Conservation (phyloP, 2,329 filamentous ascomycete genomes). For the Cordyceps javanica region DNA sequence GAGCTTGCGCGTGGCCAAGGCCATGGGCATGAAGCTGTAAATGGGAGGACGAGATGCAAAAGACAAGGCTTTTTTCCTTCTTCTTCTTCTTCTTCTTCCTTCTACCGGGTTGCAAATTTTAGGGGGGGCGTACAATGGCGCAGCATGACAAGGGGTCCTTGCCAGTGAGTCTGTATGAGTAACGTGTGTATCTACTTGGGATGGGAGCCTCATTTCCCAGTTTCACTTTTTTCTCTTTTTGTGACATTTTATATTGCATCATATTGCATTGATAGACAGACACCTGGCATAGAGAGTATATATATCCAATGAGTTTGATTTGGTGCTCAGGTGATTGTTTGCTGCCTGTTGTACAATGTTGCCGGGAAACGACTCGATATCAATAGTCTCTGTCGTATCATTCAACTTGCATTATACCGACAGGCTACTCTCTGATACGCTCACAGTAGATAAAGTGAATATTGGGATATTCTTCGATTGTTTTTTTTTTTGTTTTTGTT, state of each 20-base stretch:
- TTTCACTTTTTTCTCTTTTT: neutral
- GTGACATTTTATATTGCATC: neutral
- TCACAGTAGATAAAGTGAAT: no score
- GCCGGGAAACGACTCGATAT: neutral
- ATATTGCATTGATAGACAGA: slow-evolving; percentile 9
- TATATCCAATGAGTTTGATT: neutral
- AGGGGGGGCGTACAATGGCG: neutral
- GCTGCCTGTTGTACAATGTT: neutral
- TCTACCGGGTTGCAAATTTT: neutral
- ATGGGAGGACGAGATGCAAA: neutral
- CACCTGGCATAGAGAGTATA: neutral
- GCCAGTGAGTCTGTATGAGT: slow-evolving; percentile 4
- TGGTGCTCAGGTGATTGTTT: neutral
- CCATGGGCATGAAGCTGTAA: slow-evolving; percentile 92
- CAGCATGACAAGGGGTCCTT: slow-evolving; percentile 6
- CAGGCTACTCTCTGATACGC: no score
- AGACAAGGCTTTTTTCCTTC: neutral
- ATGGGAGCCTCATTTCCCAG: neutral
- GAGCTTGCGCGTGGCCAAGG: slow-evolving; percentile 80
- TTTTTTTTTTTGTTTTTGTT: neutral
- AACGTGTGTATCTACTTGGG: neutral
- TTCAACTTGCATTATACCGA: no score
- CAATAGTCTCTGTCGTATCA: neutral
- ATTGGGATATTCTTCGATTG: neutral
- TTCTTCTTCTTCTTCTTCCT: neutral